Conservation (phyloP, 345 rosid species). For the Cardiospermum halicacabum region DNA sequence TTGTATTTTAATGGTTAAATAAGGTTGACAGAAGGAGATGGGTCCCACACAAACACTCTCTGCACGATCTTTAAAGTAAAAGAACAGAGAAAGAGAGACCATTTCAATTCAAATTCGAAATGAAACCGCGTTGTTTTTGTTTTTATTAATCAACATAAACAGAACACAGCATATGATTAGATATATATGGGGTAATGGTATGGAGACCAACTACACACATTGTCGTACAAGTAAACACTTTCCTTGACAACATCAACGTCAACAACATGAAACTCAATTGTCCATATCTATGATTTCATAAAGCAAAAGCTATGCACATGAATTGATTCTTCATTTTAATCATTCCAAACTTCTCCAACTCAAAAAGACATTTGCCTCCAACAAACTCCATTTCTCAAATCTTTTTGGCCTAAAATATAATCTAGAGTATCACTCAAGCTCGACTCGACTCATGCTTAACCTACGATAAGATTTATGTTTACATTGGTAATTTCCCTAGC, state of each 20-base stretch:
- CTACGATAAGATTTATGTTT: too few species aligned
- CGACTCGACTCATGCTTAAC: too few species aligned
- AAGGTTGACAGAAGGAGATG: background rate
- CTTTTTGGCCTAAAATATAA: too few species aligned
- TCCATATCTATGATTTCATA: background rate
- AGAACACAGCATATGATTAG: background rate
- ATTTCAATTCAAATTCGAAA: slow-evolving; percentile 5
- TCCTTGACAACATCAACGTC: background rate
- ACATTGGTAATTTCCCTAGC: too few species aligned
- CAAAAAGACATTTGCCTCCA: background rate
- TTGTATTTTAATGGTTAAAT: slow-evolving; percentile 1
- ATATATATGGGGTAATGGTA: background rate
- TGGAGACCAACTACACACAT: too few species aligned
- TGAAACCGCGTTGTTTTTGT: slow-evolving; percentile 9
- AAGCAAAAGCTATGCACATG: background rate
- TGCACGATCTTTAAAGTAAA: slow-evolving; percentile 13
- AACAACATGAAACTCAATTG: background rate
- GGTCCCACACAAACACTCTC: slow-evolving; percentile 1
- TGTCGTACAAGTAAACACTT: background rate
- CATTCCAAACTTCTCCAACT: background rate
- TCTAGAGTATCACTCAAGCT: too few species aligned
- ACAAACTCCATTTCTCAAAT: too few species aligned
- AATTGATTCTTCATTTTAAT: background rate
- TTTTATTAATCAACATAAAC: too few species aligned
- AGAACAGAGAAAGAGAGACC: too few species aligned